Evolutionary conservation across 2,329 filamentous ascomycete species (phyloP), one percentile per base, ranked within the genome.

Genomic region (Aspergillus latus): DNA sequence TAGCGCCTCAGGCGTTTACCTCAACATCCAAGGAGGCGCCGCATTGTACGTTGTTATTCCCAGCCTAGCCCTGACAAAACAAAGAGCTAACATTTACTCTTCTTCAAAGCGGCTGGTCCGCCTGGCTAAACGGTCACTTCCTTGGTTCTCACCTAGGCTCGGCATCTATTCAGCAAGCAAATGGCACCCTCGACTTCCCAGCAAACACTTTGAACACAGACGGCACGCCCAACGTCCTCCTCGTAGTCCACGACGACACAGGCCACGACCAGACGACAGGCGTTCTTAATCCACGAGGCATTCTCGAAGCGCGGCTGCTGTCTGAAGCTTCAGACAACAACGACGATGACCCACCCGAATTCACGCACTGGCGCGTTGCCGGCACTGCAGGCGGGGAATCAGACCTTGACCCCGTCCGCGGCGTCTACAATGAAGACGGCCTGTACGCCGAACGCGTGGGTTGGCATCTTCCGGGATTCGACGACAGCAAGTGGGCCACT

Each of bases 231-330:
- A 76, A 84, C n/a, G 70, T 85, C 3, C 72, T 85, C 26, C 80
- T 84, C 68, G 82, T 87, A 63, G 79, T 86, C 69, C 83, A 81
- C 15, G 84, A 84, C 8, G 82, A 86, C 63, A 69, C 67, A 16
- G 68, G 67, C 32, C 68, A 70, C 52, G 67, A 70, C 49, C 16
- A 68, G 48, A 69, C 66, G 46, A 64, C 59, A 16, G 67, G 67
- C 2, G 67, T 65, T 2, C 59, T 70, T 5, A 69, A 70, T 49
- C 68, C 68, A 0, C 65, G 67, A 39, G 68, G 68, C 4, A 70
- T 70, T 37, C 59, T 68, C 40, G 83, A 85, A 49, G 75, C 83
- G 28, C 79, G 78, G 0, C 73, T 74, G 1, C 75, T 72, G 0
- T 21, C 52, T 6, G 9, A n/a, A 21, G 15, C 16, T 28, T 8